Percentiles rank a stretch among this genome's conserved stretches.
Conservation (phyloP, 176 grass and related monocot genomes). For the Triticum turgidum region DNA sequence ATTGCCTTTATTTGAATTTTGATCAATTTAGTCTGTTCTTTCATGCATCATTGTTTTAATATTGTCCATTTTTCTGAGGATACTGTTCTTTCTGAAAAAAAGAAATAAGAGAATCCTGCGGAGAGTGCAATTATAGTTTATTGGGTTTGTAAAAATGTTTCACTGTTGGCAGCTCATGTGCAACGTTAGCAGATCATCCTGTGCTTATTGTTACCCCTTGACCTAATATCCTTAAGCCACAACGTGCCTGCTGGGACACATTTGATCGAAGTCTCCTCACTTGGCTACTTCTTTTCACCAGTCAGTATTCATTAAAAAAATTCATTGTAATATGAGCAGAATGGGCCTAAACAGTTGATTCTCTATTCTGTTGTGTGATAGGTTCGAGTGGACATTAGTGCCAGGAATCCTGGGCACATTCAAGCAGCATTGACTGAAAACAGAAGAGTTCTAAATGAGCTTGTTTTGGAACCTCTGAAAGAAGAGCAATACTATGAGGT, state of each 20-base stretch:
- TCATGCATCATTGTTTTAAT: background rate
- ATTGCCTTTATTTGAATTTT: background rate
- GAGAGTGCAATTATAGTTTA: background rate
- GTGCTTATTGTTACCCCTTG: slow-evolving; percentile 41
- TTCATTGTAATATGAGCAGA: background rate
- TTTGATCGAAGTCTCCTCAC: slow-evolving; percentile 83
- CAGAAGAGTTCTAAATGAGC: slow-evolving; percentile 76
- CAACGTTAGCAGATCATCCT: background rate
- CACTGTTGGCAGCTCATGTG: background rate
- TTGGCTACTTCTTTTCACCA: slow-evolving; percentile 96
- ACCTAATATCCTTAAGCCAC: slow-evolving; percentile 65
- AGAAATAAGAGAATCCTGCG: background rate
- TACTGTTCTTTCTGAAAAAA: background rate
- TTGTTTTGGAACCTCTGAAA: slow-evolving; percentile 87
- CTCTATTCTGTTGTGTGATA: slow-evolving; percentile 25
- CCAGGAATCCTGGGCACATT: slow-evolving; percentile 94
- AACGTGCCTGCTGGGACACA: slow-evolving; percentile 94
- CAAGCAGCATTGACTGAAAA: slow-evolving; percentile 94
- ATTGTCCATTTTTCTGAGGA: background rate
- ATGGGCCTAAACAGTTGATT: slow-evolving; percentile 9
- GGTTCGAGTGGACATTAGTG: slow-evolving; percentile 96
- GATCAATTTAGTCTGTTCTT: background rate
- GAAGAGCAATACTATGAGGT: slow-evolving; percentile 98
- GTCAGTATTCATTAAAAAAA: slow-evolving; percentile 43
- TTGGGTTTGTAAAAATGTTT: slow-evolving; percentile 6